Conservation (phyloP, 139 green algal genomes). For the Yamagishiella unicocca region DNA sequence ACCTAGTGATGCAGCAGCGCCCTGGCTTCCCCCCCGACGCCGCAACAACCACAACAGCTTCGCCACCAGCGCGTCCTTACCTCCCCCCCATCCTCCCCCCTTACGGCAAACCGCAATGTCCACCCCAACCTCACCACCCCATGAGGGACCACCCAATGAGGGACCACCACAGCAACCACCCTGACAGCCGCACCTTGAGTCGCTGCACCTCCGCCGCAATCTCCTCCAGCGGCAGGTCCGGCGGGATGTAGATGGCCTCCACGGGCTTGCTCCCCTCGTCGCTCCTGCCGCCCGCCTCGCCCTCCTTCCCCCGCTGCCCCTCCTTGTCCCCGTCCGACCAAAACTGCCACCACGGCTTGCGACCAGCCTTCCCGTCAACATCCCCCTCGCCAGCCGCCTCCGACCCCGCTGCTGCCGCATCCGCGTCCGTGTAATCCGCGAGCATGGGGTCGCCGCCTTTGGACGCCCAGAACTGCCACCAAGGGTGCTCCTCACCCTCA, state of each 20-base stretch:
- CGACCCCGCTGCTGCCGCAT: background rate
- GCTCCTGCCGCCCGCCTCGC: background rate
- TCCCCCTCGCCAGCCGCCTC: background rate
- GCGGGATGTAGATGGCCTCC: slow-evolving; percentile 78
- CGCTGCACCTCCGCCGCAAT: slow-evolving; percentile 82
- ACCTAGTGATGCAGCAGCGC: too few species aligned
- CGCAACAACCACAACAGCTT: too few species aligned
- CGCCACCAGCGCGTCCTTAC: too few species aligned
- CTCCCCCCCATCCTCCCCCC: too few species aligned
- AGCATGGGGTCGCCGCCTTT: slow-evolving; percentile 8
- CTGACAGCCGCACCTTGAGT: slow-evolving; percentile 65
- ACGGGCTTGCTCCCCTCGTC: slow-evolving; percentile 61
- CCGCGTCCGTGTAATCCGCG: background rate
- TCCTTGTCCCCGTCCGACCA: slow-evolving; percentile 25
- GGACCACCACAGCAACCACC: too few species aligned
- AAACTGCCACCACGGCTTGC: slow-evolving; percentile 53
- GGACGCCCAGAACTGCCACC: slow-evolving; percentile 55
- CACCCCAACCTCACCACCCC: too few species aligned
- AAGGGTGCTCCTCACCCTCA: background rate
- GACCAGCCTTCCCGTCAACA: background rate
- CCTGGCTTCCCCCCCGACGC: too few species aligned
- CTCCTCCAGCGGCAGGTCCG: slow-evolving; percentile 88
- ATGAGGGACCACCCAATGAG: too few species aligned
- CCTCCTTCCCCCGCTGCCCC: background rate
- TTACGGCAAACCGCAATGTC: too few species aligned